These are phyloP conservation scores for Penicillium salamii DNA, from an alignment of 495 filamentous ascomycete species.

Conservation along the genomic window DNA sequence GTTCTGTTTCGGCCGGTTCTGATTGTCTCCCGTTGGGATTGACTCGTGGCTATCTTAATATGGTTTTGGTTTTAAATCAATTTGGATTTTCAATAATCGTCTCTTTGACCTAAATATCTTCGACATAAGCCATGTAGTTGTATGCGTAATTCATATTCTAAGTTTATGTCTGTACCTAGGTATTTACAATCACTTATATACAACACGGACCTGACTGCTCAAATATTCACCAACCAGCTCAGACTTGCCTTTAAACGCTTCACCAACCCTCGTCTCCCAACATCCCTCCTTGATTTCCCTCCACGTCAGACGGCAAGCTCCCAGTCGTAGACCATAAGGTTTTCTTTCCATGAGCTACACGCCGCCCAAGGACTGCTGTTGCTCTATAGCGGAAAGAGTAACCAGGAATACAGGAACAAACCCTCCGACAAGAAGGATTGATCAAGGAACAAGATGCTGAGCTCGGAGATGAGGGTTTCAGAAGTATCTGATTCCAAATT, in stretches of 20 bases:
- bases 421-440: too few relatives aligned
- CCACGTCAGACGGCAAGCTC: background rate
- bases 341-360: conserved; percentile 13
- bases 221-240: conserved; percentile 29
- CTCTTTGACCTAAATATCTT: too few relatives aligned
- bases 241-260: conserved; percentile 54
- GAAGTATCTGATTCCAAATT: conserved; percentile 52
- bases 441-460: background rate
- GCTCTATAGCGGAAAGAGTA: conserved; percentile 9
- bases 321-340: background rate
- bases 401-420: background rate
- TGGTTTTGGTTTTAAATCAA: conserved; percentile 11
- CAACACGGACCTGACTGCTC: background rate
- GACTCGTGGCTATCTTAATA: conserved; percentile 51
- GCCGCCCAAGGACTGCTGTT: conserved; percentile 31
- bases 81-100: conserved; percentile 10
- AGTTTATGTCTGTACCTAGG: too few relatives aligned
- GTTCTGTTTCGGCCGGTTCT: conserved; percentile 46
- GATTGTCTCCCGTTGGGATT: conserved; percentile 53
- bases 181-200: too few relatives aligned
- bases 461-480: conserved; percentile 26
- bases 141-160: too few relatives aligned
- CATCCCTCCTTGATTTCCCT: background rate
- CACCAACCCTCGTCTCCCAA: conserved; percentile 22
- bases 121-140: too few relatives aligned